These are phyloP conservation scores for Lathyrus sativus DNA, from an alignment of 306 rosid genomes.

Conservation along the genomic window DNA sequence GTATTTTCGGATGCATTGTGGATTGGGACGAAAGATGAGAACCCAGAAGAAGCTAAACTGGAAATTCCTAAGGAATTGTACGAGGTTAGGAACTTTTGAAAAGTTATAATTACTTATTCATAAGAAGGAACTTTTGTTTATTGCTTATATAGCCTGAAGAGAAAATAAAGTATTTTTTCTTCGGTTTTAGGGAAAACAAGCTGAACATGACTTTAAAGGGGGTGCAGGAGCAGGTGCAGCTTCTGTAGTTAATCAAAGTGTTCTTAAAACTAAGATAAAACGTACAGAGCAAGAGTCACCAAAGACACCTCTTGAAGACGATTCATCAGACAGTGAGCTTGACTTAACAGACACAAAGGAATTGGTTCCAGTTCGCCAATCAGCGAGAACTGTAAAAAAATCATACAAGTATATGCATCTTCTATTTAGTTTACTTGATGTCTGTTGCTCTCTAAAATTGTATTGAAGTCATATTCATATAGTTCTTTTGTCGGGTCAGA, in stretches of 20 bases:
- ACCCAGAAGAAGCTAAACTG: constrained; percentile 76
- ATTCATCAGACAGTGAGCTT: constrained; percentile 54
- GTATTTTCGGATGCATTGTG: constrained; percentile 96
- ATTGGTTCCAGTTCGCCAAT: constrained; percentile 66
- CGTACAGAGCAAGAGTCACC: constrained; percentile 50
- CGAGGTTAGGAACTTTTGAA: constrained; percentile 49
- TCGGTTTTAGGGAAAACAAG: constrained; percentile 56
- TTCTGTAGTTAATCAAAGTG: constrained; percentile 49
- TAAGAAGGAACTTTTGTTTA: constrained; percentile 34
- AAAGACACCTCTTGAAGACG: constrained; percentile 49
- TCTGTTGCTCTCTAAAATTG: constrained; percentile 32
- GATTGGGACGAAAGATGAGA: constrained; percentile 82
- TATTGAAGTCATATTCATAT: constrained; percentile 33
- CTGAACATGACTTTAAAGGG: constrained; percentile 74
- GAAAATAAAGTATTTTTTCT: constrained; percentile 14
- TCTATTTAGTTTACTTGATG: constrained; percentile 33
- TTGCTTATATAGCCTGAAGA: constrained; percentile 15
- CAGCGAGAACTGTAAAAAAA: constrained; percentile 65
- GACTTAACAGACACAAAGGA: constrained; percentile 46
- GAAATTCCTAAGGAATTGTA: constrained; percentile 74
- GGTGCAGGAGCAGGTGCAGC: constrained; percentile 63
- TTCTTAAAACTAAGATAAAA: constrained; percentile 45
- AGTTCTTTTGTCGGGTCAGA: constrained; percentile 41
- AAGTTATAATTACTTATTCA: constrained; percentile 2
- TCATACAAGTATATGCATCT: constrained; percentile 62